Percentiles rank a stretch among this genome's conserved stretches.
These are phyloP conservation scores for Exsudoporus floridanus DNA, from an alignment of 1,284 basidiomycete genomes.

Conservation along the genomic window DNA sequence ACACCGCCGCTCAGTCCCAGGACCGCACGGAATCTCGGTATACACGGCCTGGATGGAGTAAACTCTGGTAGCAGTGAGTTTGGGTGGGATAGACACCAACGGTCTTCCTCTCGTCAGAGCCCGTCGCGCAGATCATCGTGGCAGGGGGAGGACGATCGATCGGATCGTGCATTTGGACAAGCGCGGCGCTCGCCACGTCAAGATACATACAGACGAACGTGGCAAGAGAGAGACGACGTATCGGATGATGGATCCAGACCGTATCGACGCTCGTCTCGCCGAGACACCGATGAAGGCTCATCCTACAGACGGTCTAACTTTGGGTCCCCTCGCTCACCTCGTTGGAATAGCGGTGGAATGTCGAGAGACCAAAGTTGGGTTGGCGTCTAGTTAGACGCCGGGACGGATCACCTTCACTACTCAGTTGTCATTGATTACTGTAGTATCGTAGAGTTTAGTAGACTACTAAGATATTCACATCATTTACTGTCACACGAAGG, in stretches of 20 bases:
- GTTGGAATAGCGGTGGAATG: conserved; percentile 1
- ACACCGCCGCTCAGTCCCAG: conserved; percentile 48
- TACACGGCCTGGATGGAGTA: conserved; percentile 51
- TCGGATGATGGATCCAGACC: background rate
- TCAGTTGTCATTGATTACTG: conserved; percentile 9
- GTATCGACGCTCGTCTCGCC: conserved; percentile 2
- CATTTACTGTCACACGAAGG: background rate
- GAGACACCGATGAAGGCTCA: conserved; percentile 4
- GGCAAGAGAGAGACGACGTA: background rate
- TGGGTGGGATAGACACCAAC: conserved; percentile 1
- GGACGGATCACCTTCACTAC: background rate
- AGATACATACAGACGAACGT: background rate
- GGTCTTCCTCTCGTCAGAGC: conserved; percentile 8
- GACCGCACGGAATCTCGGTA: conserved; percentile 60
- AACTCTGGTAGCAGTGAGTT: conserved; percentile 23
- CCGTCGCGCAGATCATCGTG: conserved; percentile 14
- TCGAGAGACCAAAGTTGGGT: conserved; percentile 11
- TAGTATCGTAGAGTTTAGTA: conserved; percentile 8
- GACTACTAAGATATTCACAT: conserved; percentile 1
- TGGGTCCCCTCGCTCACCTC: conserved; percentile 4
- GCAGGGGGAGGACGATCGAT: conserved; percentile 4
- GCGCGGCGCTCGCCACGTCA: conserved; percentile 8
- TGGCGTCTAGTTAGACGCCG: conserved; percentile 5
- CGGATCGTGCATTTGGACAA: background rate
- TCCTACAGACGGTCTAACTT: conserved; percentile 4